Base-by-base conservation (phyloP, 192 early-diverging fungal species). In the Gonapodya prolifera region DNA sequence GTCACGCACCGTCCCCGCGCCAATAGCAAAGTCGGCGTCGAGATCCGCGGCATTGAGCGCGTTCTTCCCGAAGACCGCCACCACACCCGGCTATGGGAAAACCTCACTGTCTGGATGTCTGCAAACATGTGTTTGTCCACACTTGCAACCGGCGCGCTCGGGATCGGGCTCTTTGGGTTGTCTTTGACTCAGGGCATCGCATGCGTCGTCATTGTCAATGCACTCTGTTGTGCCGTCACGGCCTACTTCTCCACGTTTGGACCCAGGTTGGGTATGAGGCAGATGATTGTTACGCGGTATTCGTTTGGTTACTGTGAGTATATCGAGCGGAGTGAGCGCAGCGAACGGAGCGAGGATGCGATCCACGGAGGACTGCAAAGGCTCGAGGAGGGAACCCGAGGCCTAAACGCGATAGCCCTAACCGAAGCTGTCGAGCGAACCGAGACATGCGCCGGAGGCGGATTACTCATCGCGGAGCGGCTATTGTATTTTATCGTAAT, bases 211-310 rank as follows among this genome's bases (percentile, higher is more conserved):
- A 74, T 82, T 69, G 73, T 82, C 79, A 83, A 83, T 69, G n/a
- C 75, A n/a, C 33, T 83, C 76, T 77, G 77, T 0, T 79, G 77
- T 75, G 70, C 69, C 31, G 71, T 78, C 29, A 80, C 76, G 34
- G 73, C 74, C 35, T 80, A 80, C 1, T 30, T 83, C 2, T 77
- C 82, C 13, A 83, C 82, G 0, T 70, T 83, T 31, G 82, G 82
- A 0, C 82, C 82, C 34, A 73, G 77, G 36, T 35, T 78, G 30
- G 82, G 82, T 34, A 61, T 83, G 28, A 23, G 82, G 0, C 80
- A 82, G 45, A 83, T 83, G 82, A 77, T 83, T 61, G 45, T 81
- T 36, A 35, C 82, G 23, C 77, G 82, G 2, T 83, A 79, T 76
- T 75, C 81, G 13, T 83, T 81, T 70, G 82, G 82, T 18, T 83